Base-by-base conservation (phyloP, 2,329 filamentous ascomycete genomes). In the Daldinia eschscholtzii region DNA sequence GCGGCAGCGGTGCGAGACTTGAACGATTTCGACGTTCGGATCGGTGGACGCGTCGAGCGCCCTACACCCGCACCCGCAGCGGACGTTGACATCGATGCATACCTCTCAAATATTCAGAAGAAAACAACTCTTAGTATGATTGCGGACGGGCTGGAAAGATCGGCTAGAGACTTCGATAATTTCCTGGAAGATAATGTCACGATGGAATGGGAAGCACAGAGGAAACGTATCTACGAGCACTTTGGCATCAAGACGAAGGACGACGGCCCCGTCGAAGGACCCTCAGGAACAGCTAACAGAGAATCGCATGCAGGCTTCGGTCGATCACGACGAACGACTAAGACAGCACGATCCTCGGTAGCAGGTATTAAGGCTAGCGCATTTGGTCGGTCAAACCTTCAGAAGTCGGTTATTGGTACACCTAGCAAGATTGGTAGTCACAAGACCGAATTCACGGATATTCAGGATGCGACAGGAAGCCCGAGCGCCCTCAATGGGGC, bases 121-220 rank as follows among this genome's bases (percentile, higher is more conserved):
- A 95, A 97, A 81, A 97, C 94, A 18, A 96, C 94, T 3, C 85
- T 97, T 64, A 93, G 92, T 76, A 94, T 97, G 88, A 94, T 98
- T 74, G 88, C 92, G 37, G 94, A 98, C 78, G 93, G 93, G n/a
- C 85, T 98, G 68, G 91, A 95, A 76, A 90, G 94, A 76, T 96
- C 94, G 3, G 91, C 95, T 67, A 89, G 90, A 63, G 96, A 98
- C 77, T 98, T 99, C 78, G 94, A 99, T 79, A 88, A 89, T 68
- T 98, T 97, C 79, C 85, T 99, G 63, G 94, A 98, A 79, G 94
- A 98, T 75, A 97, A 97, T 77, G 90, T 98, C 57, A 93, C 94
- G 33, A 91, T 97, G 84, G 94, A 98, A 79, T 98, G 96, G 94
- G 94, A 98, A 74, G 91, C 92, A 15, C 95, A 98, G 82, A 91